phyloP scores from a whole-genome alignment of 2,329 filamentous ascomycete genomes.

The Beauveria pseudobassiana region DNA sequence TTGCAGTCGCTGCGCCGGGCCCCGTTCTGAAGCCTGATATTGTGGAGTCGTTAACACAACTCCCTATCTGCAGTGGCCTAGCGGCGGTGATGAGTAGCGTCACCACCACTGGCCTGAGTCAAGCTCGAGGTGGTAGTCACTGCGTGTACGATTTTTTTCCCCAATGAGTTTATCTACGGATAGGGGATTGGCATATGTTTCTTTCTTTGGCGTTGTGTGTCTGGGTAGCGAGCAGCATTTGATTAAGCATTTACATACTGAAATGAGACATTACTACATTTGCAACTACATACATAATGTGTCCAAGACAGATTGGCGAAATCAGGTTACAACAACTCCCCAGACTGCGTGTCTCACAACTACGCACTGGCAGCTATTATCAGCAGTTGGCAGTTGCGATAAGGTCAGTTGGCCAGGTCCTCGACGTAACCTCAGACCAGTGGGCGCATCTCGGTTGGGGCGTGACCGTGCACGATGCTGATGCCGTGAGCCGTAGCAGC shows the following conservation, averaged over 20 bases:
- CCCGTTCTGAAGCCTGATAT: neutral
- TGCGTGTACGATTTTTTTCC: neutral
- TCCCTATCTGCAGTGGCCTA: neutral
- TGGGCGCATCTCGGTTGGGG: neutral
- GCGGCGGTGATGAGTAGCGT: neutral
- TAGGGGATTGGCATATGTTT: neutral
- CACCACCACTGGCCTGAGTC: neutral
- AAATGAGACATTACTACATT: conserved; percentile 7
- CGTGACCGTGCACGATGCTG: neutral
- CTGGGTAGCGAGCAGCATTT: conserved; percentile 2
- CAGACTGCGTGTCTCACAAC: neutral
- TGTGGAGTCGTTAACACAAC: neutral
- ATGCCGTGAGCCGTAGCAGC: conserved; percentile 7
- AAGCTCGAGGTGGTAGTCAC: neutral
- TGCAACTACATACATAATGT: neutral
- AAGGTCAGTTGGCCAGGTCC: neutral
- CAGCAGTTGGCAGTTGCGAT: neutral
- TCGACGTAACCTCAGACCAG: neutral
- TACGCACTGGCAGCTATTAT: neutral
- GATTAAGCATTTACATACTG: neutral
- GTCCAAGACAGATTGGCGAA: neutral
- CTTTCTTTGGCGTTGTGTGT: neutral
- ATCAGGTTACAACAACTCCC: neutral
- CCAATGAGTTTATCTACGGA: neutral
- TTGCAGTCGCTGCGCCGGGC: neutral